Evolutionary conservation across 208 protist species (phyloP).

Genomic region (Trichomonas gallinae): DNA sequence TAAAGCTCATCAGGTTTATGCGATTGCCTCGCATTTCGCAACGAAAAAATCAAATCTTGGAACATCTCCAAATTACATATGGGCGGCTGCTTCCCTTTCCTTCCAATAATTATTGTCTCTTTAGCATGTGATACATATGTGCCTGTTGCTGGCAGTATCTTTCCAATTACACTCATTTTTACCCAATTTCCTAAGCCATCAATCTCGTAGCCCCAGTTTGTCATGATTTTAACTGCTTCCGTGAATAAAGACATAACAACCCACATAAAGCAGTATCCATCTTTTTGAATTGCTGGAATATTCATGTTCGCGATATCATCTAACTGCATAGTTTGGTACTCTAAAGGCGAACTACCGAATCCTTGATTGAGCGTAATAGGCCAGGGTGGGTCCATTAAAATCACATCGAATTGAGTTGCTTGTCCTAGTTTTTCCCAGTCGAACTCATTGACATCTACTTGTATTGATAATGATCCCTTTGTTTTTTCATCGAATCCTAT

Average conservation of each 20-base stretch:
- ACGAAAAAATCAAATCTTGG: background rate
- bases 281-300: background rate
- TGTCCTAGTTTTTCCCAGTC: background rate
- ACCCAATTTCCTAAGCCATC: background rate
- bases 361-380: background rate
- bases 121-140: background rate
- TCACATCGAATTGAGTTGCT: background rate
- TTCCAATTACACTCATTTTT: background rate
- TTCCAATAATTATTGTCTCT: background rate
- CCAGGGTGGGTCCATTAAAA: constrained; percentile 20
- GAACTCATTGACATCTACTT: background rate
- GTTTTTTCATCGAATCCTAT: background rate
- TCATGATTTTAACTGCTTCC: background rate
- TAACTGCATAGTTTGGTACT: background rate
- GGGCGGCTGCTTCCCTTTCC: background rate
- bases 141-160: background rate
- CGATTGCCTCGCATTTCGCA: background rate
- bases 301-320: background rate
- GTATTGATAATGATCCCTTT: background rate
- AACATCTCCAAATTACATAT: background rate
- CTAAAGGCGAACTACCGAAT: background rate
- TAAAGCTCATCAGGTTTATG: background rate
- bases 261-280: constrained; percentile 13
- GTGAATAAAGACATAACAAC: background rate
- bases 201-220: background rate